phyloP scores from a whole-genome alignment of 371 early-diverging fungal genomes.

The Mortierella sp. region DNA sequence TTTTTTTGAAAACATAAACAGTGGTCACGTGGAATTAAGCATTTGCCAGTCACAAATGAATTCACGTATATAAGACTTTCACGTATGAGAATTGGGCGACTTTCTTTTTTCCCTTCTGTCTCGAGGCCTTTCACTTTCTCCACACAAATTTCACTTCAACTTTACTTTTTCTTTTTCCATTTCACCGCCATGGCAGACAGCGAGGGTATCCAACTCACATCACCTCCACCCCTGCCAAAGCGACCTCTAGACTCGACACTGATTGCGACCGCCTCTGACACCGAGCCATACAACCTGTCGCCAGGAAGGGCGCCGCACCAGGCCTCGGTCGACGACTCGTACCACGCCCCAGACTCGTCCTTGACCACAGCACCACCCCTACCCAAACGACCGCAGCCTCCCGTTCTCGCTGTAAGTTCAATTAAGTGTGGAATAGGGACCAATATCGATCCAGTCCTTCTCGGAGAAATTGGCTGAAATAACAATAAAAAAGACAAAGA shows the following conservation, averaged over 20 bases:
- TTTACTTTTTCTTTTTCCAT: neutral
- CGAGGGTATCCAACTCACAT: neutral
- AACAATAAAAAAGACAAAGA: neutral
- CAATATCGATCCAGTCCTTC: no score
- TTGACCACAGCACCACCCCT: slow-evolving; percentile 19
- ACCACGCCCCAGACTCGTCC: slow-evolving; percentile 5
- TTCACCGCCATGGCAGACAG: neutral
- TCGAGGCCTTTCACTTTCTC: no score
- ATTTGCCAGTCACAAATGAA: slow-evolving; percentile 15
- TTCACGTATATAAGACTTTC: neutral
- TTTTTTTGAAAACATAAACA: slow-evolving; percentile 37
- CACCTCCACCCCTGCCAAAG: slow-evolving; percentile 27
- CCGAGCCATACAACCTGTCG: slow-evolving; percentile 17
- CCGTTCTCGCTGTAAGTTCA: slow-evolving; percentile 19
- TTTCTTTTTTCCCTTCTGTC: slow-evolving; percentile 1
- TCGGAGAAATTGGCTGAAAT: no score
- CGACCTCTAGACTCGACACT: neutral
- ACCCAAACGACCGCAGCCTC: slow-evolving; percentile 15
- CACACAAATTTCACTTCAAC: neutral
- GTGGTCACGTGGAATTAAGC: slow-evolving; percentile 11
- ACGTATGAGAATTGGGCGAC: neutral
- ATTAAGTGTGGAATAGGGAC: neutral
- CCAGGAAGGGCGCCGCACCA: neutral
- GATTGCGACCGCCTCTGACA: neutral
- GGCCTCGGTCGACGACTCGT: neutral